Percentiles rank a stretch among this genome's conserved stretches.
Evolutionary conservation across 306 rosid species (phyloP).

Genomic region (Pyrus communis): DNA sequence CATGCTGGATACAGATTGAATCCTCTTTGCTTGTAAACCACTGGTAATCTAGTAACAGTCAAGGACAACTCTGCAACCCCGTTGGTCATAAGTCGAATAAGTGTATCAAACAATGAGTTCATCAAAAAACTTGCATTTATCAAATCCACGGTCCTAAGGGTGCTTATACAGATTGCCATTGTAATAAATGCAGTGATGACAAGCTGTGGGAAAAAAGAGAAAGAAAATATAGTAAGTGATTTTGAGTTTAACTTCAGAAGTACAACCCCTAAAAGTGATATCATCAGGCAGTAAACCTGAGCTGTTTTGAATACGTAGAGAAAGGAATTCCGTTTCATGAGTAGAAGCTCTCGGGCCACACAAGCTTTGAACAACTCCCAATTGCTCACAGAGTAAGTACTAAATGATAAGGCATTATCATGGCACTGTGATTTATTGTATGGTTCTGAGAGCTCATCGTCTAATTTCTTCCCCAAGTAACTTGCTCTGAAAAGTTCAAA

Average conservation of each 20-base stretch:
- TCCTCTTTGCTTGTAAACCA: constrained; percentile 25
- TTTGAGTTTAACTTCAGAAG: too few relatives aligned
- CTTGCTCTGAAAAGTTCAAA: constrained; percentile 45
- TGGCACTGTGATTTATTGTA: constrained; percentile 50
- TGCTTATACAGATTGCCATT: constrained; percentile 61
- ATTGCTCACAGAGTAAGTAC: constrained; percentile 51
- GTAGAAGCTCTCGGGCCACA: constrained; percentile 63
- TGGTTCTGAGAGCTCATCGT: constrained; percentile 47
- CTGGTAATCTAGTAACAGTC: constrained; percentile 55
- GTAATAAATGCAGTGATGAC: constrained; percentile 59
- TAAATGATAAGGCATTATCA: constrained; percentile 42
- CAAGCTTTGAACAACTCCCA: constrained; percentile 62
- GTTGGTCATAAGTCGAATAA: constrained; percentile 65
- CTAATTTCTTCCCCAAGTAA: constrained; percentile 40
- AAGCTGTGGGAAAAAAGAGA: constrained; percentile 20
- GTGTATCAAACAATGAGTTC: constrained; percentile 63
- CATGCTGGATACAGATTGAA: constrained; percentile 32
- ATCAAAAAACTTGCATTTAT: constrained; percentile 45
- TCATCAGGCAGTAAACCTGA: background rate
- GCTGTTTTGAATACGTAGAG: constrained; percentile 60
- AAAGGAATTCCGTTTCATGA: constrained; percentile 64
- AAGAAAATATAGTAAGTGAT: too few relatives aligned
- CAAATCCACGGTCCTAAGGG: constrained; percentile 41
- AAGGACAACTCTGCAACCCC: constrained; percentile 70
- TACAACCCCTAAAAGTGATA: too few relatives aligned